Conservation (phyloP, 495 filamentous ascomycete species). For the Lasiosphaeria hispida region DNA sequence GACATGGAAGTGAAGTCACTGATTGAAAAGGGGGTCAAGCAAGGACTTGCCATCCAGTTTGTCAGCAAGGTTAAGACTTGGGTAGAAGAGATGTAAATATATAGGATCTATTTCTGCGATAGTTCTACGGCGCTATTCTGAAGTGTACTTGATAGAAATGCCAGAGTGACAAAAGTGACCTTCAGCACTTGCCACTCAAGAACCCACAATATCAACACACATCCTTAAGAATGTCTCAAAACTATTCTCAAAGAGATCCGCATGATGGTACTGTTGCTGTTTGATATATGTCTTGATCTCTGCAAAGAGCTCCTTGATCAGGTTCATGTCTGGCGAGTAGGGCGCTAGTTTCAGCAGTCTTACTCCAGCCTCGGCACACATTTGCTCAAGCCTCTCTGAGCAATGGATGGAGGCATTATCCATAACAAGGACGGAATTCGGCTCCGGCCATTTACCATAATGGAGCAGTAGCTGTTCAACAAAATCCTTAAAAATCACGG, state of each 20-base stretch:
- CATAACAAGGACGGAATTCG: slow-evolving; percentile 44
- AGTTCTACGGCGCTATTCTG: background rate
- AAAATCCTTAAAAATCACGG: slow-evolving; percentile 40
- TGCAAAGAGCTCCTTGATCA: slow-evolving; percentile 10
- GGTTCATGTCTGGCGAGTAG: slow-evolving; percentile 36
- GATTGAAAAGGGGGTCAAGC: slow-evolving; percentile 11
- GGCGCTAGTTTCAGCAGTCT: slow-evolving; percentile 38
- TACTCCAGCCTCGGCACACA: slow-evolving; percentile 36
- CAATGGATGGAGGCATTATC: slow-evolving; percentile 47
- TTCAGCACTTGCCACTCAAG: slow-evolving; percentile 14
- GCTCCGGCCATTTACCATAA: slow-evolving; percentile 38
- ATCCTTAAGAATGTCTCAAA: slow-evolving; percentile 14
- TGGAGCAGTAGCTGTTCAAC: slow-evolving; percentile 41
- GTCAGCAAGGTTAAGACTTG: slow-evolving; percentile 18
- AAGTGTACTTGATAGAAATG: slow-evolving; percentile 16
- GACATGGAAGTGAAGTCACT: slow-evolving; percentile 12
- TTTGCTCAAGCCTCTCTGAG: slow-evolving; percentile 5
- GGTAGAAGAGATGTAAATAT: slow-evolving; percentile 10
- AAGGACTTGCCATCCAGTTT: slow-evolving; percentile 17
- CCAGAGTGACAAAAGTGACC: slow-evolving; percentile 17
- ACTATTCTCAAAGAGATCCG: slow-evolving; percentile 10
- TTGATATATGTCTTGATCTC: background rate
- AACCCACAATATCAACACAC: slow-evolving; percentile 15
- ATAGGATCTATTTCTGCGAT: slow-evolving; percentile 6
- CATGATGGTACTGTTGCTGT: slow-evolving; percentile 13